These are phyloP conservation scores for Ustilago loliicola DNA, from an alignment of 1,284 basidiomycete species.

Conservation along the genomic window DNA sequence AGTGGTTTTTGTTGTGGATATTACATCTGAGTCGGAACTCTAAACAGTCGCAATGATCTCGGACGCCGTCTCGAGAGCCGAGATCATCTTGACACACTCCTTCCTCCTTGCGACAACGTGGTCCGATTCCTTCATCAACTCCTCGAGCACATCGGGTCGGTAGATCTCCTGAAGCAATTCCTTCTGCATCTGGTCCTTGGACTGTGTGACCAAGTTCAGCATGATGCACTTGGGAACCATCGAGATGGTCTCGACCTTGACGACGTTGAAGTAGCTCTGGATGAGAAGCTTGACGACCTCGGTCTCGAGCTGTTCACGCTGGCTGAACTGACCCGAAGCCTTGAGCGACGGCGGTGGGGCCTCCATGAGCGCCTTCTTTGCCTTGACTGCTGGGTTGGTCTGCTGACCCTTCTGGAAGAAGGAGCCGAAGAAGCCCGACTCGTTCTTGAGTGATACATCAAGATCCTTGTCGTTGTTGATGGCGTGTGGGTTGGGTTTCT, in stretches of 20 bases:
- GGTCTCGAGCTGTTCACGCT: constrained; percentile 97
- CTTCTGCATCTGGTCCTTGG: constrained; percentile 91
- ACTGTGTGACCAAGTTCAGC: constrained; percentile 88
- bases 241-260: constrained; percentile 99
- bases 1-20: neutral
- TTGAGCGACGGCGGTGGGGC: constrained; percentile 89
- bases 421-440: constrained; percentile 92
- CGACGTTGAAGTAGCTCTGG: constrained; percentile 71
- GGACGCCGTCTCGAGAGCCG: constrained; percentile 66
- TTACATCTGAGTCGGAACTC: constrained; percentile 2
- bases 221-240: constrained; percentile 97
- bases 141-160: constrained; percentile 65
- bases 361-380: constrained; percentile 81
- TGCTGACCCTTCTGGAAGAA: constrained; percentile 87
- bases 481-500: constrained; percentile 72
- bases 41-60: constrained; percentile 69
- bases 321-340: constrained; percentile 91
- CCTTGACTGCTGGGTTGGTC: constrained; percentile 72
- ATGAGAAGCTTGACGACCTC: constrained; percentile 89
- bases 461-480: constrained; percentile 94
- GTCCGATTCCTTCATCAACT: constrained; percentile 69
- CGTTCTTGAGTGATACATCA: constrained; percentile 84
- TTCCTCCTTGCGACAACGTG: constrained; percentile 67
- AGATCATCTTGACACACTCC: constrained; percentile 70
- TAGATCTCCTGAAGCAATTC: constrained; percentile 77